A percentile compares a stretch with the other conserved stretches of the same genome.
Evolutionary conservation across 2,329 filamentous ascomycete species (phyloP).

Genomic region (Pezicula rhizophila): DNA sequence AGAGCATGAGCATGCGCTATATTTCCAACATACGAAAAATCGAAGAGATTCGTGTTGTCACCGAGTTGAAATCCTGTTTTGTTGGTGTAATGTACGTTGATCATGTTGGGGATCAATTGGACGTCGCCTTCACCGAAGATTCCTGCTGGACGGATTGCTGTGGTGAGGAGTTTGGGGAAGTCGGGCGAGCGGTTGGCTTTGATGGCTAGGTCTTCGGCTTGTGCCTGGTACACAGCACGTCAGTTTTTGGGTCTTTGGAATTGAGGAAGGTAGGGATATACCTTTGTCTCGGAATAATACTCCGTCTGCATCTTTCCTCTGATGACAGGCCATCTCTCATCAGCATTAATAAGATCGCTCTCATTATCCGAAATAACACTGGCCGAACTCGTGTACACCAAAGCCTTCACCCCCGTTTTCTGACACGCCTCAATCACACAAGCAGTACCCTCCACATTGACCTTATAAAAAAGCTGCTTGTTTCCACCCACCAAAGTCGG

Average conservation of each 20-base stretch:
- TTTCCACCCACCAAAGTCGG: constrained; percentile 50
- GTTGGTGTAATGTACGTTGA: constrained; percentile 62
- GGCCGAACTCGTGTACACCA: constrained; percentile 88
- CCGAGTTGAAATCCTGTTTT: constrained; percentile 78
- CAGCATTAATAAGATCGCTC: constrained; percentile 73
- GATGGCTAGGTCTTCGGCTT: constrained; percentile 77
- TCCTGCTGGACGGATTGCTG: constrained; percentile 75
- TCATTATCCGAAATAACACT: constrained; percentile 81
- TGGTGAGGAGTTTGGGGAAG: constrained; percentile 59
- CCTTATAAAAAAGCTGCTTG: constrained; percentile 63
- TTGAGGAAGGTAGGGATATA: constrained; percentile 7
- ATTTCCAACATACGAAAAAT: constrained; percentile 66
- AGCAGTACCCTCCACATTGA: constrained; percentile 84
- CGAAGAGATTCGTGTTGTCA: constrained; percentile 62
- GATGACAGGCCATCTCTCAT: constrained; percentile 76
- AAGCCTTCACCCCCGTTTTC: constrained; percentile 64
- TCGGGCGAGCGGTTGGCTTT: constrained; percentile 60
- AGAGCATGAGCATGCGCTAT: constrained; percentile 77
- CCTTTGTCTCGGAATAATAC: constrained; percentile 86
- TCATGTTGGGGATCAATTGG: constrained; percentile 66
- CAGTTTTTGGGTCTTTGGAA: constrained; percentile 18
- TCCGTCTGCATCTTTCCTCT: constrained; percentile 64
- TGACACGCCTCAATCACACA: constrained; percentile 71
- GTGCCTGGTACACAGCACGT: constrained; percentile 39
- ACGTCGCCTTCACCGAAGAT: constrained; percentile 90